Conservation (phyloP, 768 basidiomycete genomes). For the Dentipellis sp. region DNA sequence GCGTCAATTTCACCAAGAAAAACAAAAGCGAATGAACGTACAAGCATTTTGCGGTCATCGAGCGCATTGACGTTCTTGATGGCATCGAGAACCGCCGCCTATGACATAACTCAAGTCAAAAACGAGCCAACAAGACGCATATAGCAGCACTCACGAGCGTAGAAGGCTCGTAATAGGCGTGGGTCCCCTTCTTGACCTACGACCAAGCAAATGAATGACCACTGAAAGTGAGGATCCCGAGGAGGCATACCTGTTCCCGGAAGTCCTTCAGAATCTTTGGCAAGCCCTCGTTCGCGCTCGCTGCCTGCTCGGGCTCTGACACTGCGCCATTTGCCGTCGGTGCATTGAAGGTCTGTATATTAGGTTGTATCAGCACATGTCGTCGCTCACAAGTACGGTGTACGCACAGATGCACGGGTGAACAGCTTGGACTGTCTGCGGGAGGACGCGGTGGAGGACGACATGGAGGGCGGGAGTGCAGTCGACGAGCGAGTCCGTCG, state of each 20-base stretch:
- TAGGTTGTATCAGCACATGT: too few species aligned
- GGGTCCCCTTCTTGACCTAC: slow-evolving; percentile 1
- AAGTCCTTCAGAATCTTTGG: neutral
- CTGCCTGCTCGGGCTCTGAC: too few species aligned
- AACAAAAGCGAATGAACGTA: slow-evolving; percentile 22
- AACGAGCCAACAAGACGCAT: neutral
- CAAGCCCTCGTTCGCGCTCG: too few species aligned
- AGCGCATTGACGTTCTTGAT: slow-evolving; percentile 50
- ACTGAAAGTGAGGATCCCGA: neutral
- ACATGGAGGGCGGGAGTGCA: too few species aligned
- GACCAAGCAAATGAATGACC: neutral
- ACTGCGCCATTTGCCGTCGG: too few species aligned
- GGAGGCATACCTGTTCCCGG: neutral
- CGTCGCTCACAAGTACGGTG: too few species aligned
- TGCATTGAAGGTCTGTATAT: too few species aligned
- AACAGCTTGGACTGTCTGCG: too few species aligned
- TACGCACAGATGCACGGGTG: too few species aligned
- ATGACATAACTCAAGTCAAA: neutral
- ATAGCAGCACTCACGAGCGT: neutral
- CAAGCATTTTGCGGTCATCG: slow-evolving; percentile 73
- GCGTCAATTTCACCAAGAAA: neutral
- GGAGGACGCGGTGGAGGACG: too few species aligned
- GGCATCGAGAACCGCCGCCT: slow-evolving; percentile 57
- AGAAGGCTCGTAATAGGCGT: neutral
- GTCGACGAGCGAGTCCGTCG: too few species aligned